Conservation (phyloP, 2,329 filamentous ascomycete species). For the Claviceps sp. region DNA sequence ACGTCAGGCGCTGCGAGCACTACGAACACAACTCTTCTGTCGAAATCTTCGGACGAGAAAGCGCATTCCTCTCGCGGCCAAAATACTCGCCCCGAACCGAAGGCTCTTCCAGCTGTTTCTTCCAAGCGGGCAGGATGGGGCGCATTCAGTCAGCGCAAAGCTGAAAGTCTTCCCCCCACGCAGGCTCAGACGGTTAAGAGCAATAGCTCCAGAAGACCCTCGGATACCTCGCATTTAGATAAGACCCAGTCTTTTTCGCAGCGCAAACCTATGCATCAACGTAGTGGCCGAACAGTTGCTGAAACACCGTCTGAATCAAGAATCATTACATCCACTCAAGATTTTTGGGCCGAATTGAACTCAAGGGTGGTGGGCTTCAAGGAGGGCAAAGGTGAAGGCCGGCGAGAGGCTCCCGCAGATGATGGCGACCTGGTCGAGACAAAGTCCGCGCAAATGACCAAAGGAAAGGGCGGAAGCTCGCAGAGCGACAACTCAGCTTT, state of each 20-base stretch:
- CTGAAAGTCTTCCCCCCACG: slow-evolving; percentile 3
- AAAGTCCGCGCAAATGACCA: background rate
- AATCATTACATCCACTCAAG: slow-evolving; percentile 1
- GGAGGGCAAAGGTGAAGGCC: slow-evolving; percentile 3
- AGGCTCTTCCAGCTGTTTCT: slow-evolving; percentile 1
- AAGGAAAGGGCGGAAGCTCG: background rate
- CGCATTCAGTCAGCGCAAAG: slow-evolving; percentile 11
- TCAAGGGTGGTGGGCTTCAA: slow-evolving; percentile 9
- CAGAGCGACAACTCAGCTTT: background rate
- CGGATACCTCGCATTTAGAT: slow-evolving; percentile 8
- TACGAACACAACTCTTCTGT: background rate
- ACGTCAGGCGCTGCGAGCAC: background rate
- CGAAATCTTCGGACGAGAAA: background rate
- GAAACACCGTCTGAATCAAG: background rate
- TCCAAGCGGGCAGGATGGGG: slow-evolving; percentile 11
- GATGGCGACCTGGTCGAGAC: background rate
- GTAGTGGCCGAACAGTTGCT: background rate
- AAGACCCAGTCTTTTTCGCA: background rate
- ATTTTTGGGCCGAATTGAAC: slow-evolving; percentile 16
- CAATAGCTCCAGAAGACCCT: slow-evolving; percentile 9
- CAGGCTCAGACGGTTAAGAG: slow-evolving; percentile 5
- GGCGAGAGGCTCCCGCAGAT: background rate
- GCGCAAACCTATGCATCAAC: background rate
- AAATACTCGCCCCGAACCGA: background rate
- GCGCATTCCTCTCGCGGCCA: background rate